Percentiles rank a stretch among this genome's conserved stretches.
Conservation (phyloP, 2,329 filamentous ascomycete genomes). For the Paraphaeosphaeria minitans region DNA sequence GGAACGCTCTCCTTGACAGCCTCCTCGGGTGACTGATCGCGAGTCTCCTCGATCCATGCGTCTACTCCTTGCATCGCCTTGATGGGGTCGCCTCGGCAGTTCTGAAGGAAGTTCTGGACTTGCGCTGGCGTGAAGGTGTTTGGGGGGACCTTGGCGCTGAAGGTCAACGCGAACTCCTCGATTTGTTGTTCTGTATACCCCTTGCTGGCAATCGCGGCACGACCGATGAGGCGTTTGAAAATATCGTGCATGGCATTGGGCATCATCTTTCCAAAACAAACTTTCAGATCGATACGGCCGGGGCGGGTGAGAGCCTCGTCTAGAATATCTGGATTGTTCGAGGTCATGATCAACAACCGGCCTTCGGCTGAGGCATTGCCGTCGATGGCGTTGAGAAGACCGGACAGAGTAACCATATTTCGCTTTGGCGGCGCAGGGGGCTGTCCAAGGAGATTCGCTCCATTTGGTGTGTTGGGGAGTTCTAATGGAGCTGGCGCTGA, state of each 20-base stretch:
- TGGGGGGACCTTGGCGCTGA: constrained; percentile 33
- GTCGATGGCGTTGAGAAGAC: constrained; percentile 32
- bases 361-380: constrained; percentile 26
- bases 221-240: constrained; percentile 40
- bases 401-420: constrained; percentile 21
- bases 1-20: neutral
- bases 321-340: constrained; percentile 25
- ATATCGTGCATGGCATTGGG: constrained; percentile 27
- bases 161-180: constrained; percentile 27
- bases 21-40: constrained; percentile 13
- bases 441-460: neutral
- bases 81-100: constrained; percentile 32
- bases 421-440: neutral
- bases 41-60: constrained; percentile 26
- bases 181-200: constrained; percentile 27
- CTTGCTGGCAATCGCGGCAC: constrained; percentile 24
- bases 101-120: constrained; percentile 38
- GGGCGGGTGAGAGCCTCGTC: constrained; percentile 28
- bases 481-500: neutral
- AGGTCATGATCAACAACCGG: constrained; percentile 31
- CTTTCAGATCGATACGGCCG: constrained; percentile 25
- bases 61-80: constrained; percentile 27
- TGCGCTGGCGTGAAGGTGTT: constrained; percentile 40
- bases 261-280: constrained; percentile 26
- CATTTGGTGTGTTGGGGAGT: neutral